Base-by-base conservation (phyloP, 2,329 filamentous ascomycete species). In the Tetracladium maxilliforme region DNA sequence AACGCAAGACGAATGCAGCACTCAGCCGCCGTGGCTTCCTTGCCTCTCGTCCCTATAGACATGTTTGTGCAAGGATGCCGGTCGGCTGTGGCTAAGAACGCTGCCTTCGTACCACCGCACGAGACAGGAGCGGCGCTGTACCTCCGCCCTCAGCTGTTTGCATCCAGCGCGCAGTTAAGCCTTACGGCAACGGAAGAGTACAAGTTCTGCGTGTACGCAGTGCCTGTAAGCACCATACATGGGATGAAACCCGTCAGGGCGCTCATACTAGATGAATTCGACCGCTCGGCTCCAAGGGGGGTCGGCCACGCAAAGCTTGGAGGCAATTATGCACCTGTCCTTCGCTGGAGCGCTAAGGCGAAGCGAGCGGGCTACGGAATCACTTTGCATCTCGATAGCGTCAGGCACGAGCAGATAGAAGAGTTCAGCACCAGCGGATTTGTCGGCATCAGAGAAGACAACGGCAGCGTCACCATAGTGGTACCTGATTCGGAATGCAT, bases 401-500 rank as follows among this genome's bases (percentile, higher is more conserved):
- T 64, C 40, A 76, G 70, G 6, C 51, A 69, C 20, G 65, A 52
- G 3, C 62, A 69, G 34, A 61, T 80, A 20, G 74, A 80, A 28
- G 74, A 80, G 47, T 80, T 79, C 40, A 72, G 65, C 4, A 78
- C 73, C 0, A 66, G 61, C 10, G 73, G 68, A 0, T 78, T 80
- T 40, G 61, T 79, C 28, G 74, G 72, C 3, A 61, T 76, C 8
- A 61, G 57, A 40, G 54, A 57, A 30, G 56, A 63, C 17, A 5
- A 25, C 5, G n/a, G n/a, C n/a, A 52, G 65, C 16, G 58, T 78
- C 8, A 87, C 79, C 6, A 57, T 95, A 4, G 73, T 90, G 6
- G 74, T 90, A n/a, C 86, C 87, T 1, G 79, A 92, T 49, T 87
- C 79, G 42, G 75, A 72, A 42, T 84, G 75, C 41, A 81, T 92